Conservation (phyloP, 371 early-diverging fungal genomes). For the Lichtheimia corymbifera region DNA sequence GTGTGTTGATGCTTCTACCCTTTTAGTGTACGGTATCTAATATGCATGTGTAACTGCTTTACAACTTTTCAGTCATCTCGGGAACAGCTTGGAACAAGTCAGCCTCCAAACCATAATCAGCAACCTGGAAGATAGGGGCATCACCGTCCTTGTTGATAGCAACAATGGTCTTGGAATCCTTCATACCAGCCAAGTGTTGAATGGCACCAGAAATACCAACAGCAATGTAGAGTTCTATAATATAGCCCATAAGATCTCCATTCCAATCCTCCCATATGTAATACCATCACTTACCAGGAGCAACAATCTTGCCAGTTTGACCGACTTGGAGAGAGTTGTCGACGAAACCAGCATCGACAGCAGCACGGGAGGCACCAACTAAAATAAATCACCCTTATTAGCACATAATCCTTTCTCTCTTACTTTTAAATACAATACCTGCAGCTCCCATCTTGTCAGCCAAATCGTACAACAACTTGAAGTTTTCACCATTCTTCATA, state of each 20-base stretch:
- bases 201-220: constrained; percentile 97
- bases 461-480: constrained; percentile 87
- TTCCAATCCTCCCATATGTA: not conserved
- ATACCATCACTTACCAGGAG: constrained; percentile 68
- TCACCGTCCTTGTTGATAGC: constrained; percentile 99
- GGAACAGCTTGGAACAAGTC: constrained; percentile 95
- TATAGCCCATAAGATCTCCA: not conserved
- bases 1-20: not conserved
- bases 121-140: constrained; percentile 97
- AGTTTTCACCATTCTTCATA: constrained; percentile 96
- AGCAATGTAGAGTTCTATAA: constrained; percentile 86
- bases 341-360: constrained; percentile 97
- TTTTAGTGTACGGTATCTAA: constrained; percentile 2
- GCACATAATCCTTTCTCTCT: not conserved
- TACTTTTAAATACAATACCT: constrained; percentile 54
- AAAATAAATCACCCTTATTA: constrained; percentile 3
- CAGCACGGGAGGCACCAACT: constrained; percentile 98
- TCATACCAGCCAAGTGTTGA: constrained; percentile 98
- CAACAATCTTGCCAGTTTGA: constrained; percentile 98
- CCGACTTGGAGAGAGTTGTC: constrained; percentile 97
- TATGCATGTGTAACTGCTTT: not conserved
- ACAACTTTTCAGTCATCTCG: constrained; percentile 89
- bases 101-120: constrained; percentile 96
- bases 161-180: constrained; percentile 97
- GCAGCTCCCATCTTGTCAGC: constrained; percentile 96